phyloP scores from a whole-genome alignment of 805 yeast genomes.

The Pichia deserticola region DNA sequence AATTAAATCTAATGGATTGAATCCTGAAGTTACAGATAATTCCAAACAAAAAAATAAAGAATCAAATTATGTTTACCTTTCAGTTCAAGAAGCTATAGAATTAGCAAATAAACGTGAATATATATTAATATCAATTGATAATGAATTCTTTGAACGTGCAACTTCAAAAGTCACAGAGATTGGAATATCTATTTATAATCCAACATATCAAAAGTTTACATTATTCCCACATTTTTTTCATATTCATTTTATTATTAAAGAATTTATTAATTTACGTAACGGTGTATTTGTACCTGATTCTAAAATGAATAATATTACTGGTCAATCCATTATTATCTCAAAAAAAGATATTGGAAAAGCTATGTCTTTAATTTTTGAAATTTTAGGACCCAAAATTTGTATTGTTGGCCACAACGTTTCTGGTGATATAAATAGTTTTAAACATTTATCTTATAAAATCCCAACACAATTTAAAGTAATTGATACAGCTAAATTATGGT shows the following conservation, averaged over 20 bases:
- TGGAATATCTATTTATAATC: conserved; percentile 26
- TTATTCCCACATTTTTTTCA: conserved; percentile 26
- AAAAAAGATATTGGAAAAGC: conserved; percentile 12
- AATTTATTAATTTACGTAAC: conserved; percentile 15
- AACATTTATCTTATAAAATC: conserved; percentile 11
- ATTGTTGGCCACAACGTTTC: conserved; percentile 26
- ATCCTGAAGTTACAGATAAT: too few relatives aligned
- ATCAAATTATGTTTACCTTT: conserved; percentile 4
- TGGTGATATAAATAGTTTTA: conserved; percentile 21
- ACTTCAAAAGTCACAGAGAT: conserved; percentile 20
- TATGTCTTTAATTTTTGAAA: conserved; percentile 11
- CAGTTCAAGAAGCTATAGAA: conserved; percentile 20
- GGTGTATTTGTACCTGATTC: conserved; percentile 24
- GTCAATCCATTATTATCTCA: conserved; percentile 20
- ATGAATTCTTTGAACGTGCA: conserved; percentile 19
- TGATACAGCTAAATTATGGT: conserved; percentile 25
- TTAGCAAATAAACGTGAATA: conserved; percentile 16
- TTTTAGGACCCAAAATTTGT: conserved; percentile 13
- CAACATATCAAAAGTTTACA: conserved; percentile 22
- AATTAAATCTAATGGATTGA: not conserved
- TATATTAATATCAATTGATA: conserved; percentile 22
- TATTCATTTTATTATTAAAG: conserved; percentile 23
- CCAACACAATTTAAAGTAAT: conserved; percentile 18
- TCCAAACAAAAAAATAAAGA: not conserved
- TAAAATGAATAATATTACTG: conserved; percentile 21